A percentile compares a stretch with the other conserved stretches of the same genome.
Conservation (phyloP, 164 flowering plant species). For the Brasenia schreberi region DNA sequence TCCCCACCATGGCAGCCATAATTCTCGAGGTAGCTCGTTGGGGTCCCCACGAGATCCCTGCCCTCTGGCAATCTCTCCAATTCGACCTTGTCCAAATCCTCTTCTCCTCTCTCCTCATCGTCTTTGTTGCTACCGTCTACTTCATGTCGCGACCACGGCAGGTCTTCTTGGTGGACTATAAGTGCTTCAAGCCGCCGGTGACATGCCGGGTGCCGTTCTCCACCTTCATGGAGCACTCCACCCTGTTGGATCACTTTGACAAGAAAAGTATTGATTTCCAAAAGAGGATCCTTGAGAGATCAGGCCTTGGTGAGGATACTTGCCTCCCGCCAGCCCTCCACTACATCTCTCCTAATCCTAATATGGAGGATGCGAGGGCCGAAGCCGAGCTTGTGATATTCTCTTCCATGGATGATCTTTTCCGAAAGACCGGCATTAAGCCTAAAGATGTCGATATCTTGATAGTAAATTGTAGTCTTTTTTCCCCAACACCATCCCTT, state of each 20-base stretch:
- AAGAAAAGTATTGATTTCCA: constrained; percentile 23
- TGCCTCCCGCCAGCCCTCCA: constrained; percentile 24
- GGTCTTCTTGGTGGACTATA: constrained; percentile 47
- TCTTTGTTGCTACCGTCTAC: constrained; percentile 40
- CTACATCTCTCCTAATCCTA: constrained; percentile 11
- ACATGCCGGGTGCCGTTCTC: constrained; percentile 14
- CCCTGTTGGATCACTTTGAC: constrained; percentile 20
- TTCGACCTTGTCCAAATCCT: constrained; percentile 25
- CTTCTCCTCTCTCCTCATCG: constrained; percentile 29
- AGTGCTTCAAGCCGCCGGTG: constrained; percentile 41
- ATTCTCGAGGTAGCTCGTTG: background rate
- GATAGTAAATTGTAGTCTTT: constrained; percentile 32
- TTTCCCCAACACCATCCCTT: constrained; percentile 32
- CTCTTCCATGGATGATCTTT: constrained; percentile 21
- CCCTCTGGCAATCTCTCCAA: background rate
- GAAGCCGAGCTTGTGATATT: constrained; percentile 31
- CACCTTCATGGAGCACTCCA: constrained; percentile 20
- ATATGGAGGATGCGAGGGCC: constrained; percentile 22
- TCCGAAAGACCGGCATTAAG: constrained; percentile 14
- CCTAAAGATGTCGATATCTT: constrained; percentile 29
- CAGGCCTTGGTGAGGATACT: constrained; percentile 30
- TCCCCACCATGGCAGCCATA: background rate
- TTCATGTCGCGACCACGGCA: constrained; percentile 48
- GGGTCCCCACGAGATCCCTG: background rate
- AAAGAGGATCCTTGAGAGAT: constrained; percentile 20